Base-by-base conservation (phyloP, 257 asterid species). In the Lycium barbarum region DNA sequence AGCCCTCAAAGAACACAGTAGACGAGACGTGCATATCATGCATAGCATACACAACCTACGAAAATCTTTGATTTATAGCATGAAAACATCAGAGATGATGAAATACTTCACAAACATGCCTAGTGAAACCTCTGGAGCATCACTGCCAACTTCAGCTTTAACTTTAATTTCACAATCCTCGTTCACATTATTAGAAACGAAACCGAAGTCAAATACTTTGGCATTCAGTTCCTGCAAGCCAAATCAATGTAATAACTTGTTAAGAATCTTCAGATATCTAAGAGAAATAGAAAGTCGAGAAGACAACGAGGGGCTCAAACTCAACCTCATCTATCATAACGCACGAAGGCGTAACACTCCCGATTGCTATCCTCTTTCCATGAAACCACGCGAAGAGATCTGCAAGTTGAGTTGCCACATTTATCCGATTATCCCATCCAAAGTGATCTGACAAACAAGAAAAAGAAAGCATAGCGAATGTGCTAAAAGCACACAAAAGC, bases 351-450 rank as follows among this genome's bases (percentile, higher is more conserved):
- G 0, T 71, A 49, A 18, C 26, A 43, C 79, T 18, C 33, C 36
- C 79, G 43, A 71, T 13, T 1, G 17, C 79, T 40, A 43, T n/a
- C 3, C 13, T 9, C 17, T 40, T 71, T 18, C 20, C 51, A 40
- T 71, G 79, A 10, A 68, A 36, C 15, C 15, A 71, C 9, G 15
- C 79, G 13, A 71, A 71, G 33, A 71, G 55, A 17, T 71, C 79
- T 18, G 35, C 55, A 71, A 71, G 79, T 71, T 71, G 79, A 40
- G 78, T 70, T 70, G 78, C 78, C 26, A 70, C 79, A 15, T 70
- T 36, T n/a, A 70, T 68, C 78, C 54, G 79, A 12, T 71, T 10
- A 71, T 40, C 35, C 79, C 79, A 71, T 3, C 54, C 79, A 18
- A 70, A 70, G 79, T 70, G 8, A 70, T 70, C 54, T 70, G 79